These are phyloP conservation scores for Xylaria venustula DNA, from an alignment of 495 filamentous ascomycete species.

Conservation along the genomic window DNA sequence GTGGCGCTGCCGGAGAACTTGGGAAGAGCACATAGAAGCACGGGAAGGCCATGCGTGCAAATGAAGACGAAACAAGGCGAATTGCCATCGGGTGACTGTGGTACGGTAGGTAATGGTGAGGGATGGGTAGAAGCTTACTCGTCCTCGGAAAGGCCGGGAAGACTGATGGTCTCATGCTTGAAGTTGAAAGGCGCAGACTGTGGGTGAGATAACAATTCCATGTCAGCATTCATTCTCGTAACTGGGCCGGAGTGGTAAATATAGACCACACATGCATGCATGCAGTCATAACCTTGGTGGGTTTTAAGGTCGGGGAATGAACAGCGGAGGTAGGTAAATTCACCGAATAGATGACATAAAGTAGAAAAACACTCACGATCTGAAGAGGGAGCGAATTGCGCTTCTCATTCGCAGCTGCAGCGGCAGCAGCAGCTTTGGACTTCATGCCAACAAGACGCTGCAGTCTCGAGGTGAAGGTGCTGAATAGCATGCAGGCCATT, in stretches of 20 bases:
- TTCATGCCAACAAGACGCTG: slow-evolving; percentile 22
- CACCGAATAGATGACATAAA: neutral
- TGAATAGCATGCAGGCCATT: slow-evolving; percentile 22
- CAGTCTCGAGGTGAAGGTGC: slow-evolving; percentile 19
- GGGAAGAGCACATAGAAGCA: too few relatives aligned
- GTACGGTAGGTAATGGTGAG: neutral
- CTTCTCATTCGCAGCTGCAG: slow-evolving; percentile 19
- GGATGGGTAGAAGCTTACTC: slow-evolving; percentile 33
- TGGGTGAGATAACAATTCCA: slow-evolving; percentile 11
- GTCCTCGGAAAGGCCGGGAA: slow-evolving; percentile 43
- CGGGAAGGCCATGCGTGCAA: too few relatives aligned
- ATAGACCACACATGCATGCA: neutral
- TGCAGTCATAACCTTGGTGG: neutral
- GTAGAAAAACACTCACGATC: slow-evolving; percentile 20
- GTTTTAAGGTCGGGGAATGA: neutral
- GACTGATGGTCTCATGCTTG: slow-evolving; percentile 34
- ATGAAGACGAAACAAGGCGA: neutral
- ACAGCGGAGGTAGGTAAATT: neutral
- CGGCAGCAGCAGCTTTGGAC: slow-evolving; percentile 12
- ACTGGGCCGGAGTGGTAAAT: neutral
- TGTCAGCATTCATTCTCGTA: slow-evolving; percentile 11
- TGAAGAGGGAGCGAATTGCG: slow-evolving; percentile 14
- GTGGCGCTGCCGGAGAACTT: neutral
- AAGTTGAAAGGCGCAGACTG: slow-evolving; percentile 49
- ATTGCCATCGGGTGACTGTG: too few relatives aligned